Percentiles rank a stretch among this genome's conserved stretches.
Evolutionary conservation across 1,139 yeast species (phyloP).

Genomic region (Hansenula lynferdii): DNA sequence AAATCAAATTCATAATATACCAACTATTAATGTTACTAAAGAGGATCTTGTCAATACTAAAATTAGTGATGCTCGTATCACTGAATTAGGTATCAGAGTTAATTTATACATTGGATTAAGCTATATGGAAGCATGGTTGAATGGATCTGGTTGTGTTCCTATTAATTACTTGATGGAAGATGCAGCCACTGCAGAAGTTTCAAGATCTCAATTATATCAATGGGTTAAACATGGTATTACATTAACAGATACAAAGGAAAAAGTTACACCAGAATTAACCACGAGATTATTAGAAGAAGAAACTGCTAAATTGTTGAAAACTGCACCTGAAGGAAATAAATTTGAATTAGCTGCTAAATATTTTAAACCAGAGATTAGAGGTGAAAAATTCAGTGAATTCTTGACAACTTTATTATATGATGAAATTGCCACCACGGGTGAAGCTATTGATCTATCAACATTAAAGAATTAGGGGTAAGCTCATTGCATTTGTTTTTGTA

Average conservation of each 20-base stretch:
- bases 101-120: conserved; percentile 72
- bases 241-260: conserved; percentile 52
- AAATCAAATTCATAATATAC: conserved; percentile 60
- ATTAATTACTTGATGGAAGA: conserved; percentile 84
- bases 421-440: conserved; percentile 49
- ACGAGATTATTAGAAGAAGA: conserved; percentile 55
- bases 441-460: conserved; percentile 32
- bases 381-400: conserved; percentile 68
- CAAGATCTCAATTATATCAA: conserved; percentile 76
- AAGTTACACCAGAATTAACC: conserved; percentile 56
- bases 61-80: conserved; percentile 54
- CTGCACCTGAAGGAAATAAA: conserved; percentile 42
- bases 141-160: conserved; percentile 82
- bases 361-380: conserved; percentile 65
- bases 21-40: conserved; percentile 40
- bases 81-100: conserved; percentile 64
- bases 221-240: conserved; percentile 73
- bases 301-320: conserved; percentile 44
- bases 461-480: conserved; percentile 40
- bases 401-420: conserved; percentile 69
- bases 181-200: conserved; percentile 85
- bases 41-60: conserved; percentile 61
- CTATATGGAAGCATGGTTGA: conserved; percentile 82
- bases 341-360: conserved; percentile 49
- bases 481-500: background rate